These are phyloP conservation scores for Glycine latifolia DNA, from an alignment of 306 rosid species.

Conservation along the genomic window DNA sequence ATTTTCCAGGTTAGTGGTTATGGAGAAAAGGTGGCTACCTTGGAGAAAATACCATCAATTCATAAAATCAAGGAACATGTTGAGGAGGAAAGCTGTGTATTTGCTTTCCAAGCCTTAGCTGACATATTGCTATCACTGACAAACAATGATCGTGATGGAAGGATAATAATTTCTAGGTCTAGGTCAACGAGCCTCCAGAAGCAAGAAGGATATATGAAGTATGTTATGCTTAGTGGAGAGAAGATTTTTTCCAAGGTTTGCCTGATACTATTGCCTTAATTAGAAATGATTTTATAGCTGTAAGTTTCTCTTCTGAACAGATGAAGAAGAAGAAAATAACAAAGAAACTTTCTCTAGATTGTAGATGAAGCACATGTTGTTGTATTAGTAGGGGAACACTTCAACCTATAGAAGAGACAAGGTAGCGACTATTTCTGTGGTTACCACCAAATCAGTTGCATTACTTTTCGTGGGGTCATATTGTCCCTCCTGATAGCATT, in stretches of 20 bases:
- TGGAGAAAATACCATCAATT: slow-evolving; percentile 51
- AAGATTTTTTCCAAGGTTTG: slow-evolving; percentile 91
- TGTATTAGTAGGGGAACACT: slow-evolving; percentile 92
- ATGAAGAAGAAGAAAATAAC: slow-evolving; percentile 43
- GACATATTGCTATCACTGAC: slow-evolving; percentile 74
- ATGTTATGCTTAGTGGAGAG: slow-evolving; percentile 92
- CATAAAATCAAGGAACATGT: slow-evolving; percentile 41
- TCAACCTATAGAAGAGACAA: slow-evolving; percentile 92
- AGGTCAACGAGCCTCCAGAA: slow-evolving; percentile 53
- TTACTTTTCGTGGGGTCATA: slow-evolving; percentile 92
- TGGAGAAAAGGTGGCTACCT: slow-evolving; percentile 70
- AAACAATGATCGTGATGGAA: slow-evolving; percentile 82
- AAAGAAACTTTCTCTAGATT: slow-evolving; percentile 63
- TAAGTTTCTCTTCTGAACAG: slow-evolving; percentile 19
- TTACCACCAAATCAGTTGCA: slow-evolving; percentile 67
- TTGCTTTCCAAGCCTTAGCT: slow-evolving; percentile 82
- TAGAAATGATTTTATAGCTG: background rate
- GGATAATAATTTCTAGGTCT: slow-evolving; percentile 81
- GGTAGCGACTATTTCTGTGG: slow-evolving; percentile 89
- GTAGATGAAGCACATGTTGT: slow-evolving; percentile 88
- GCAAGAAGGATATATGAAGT: slow-evolving; percentile 76
- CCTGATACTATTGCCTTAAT: slow-evolving; percentile 39
- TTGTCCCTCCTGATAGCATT: slow-evolving; percentile 86
- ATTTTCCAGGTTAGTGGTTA: slow-evolving; percentile 77
- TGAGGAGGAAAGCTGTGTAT: slow-evolving; percentile 76